Evolutionary conservation across 2,329 filamentous ascomycete species (phyloP), one percentile per base, ranked within the genome.

Genomic region (Trichoderma sp.): DNA sequence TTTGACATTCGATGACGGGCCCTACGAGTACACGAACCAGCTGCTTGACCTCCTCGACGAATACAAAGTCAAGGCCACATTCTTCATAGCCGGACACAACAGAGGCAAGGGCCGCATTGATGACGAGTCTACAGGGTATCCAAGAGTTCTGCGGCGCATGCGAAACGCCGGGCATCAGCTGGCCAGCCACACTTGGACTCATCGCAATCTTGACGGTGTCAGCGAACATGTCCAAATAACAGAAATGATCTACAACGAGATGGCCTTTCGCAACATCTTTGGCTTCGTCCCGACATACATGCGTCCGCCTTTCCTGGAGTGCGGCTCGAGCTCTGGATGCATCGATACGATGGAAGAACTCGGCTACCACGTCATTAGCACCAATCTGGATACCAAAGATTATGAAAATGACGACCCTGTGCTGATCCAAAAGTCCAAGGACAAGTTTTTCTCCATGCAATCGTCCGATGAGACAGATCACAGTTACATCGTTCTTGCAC

Each of bases 351-450:
- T 85, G 75, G 76, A 74, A 3, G 74, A 74, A 28, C 77, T 89
- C 32, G 86, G 85, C 53, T 90, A 90, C 78, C 87, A 89, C 76
- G 78, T 89, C 73, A 82, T 86, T 72, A 87, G 86, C 76, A 87
- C 86, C 74, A 86, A 89, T 76, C 79, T 90, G 14, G 88, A 91
- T 77, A 90, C 89, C 18, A 86, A 89, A 73, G 89, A 90, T 79
- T 90, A 88, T 76, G 81, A 87, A 75, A 85, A 88, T 74, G 82
- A 85, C 71, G 80, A 80, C 9, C 82, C 86, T 2, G 79, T 84
- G 56, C 82, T 84, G 73, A 88, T 89, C 74, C 80, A 83, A 72
- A 77, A 81, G 32, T 84, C 83, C 70, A 83, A 87, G 74, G 76
- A 80, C 12, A 77, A 76, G 8, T 83, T 80, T 72, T 77, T 77